Base-by-base conservation (phyloP, 495 filamentous ascomycete genomes). In the Trichoderma asperelloides region DNA sequence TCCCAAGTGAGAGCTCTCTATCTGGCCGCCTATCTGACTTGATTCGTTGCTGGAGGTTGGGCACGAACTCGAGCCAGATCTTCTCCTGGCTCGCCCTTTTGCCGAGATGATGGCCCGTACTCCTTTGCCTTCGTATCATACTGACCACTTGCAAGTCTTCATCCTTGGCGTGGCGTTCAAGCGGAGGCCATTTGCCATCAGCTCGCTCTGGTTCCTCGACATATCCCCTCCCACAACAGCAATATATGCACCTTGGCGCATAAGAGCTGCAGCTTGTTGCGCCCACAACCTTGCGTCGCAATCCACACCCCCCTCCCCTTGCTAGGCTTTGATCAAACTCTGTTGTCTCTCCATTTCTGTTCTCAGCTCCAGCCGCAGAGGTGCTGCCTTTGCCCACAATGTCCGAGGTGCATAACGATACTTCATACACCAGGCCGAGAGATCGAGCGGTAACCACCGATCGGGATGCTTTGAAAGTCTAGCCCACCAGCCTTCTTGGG, bases 261-360 rank as follows among this genome's bases (percentile, higher is more conserved):
- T 60, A 28, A 60, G 55, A 60, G 55, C 55, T 60, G 55, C 55
- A 60, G 55, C 55, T 60, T 15, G 11, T 30, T 60, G 55, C 27
- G 55, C 27, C 25, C 28, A 25, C 55, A 60, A 60, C 55, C 55
- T 30, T 60, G 55, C 55, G 30, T 60, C n/a, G 55, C 55, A 23
- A 60, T 13, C 55, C 25, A 30, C 55, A 27, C 23, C 8, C 55
- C 55, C 55, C 28, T 25, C 55, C 49, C 55, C 55, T 25, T 28
- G 55, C 55, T 30, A 11, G 6, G 43, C 23, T 25, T 18, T 60
- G 55, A 18, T 18, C 55, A 60, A 60, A 27, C 55, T 60, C 27
- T 60, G 27, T 30, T 21, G 55, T 30, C 25, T 30, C 25, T 60
- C 55, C 23, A 16, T 30, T 33, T 21, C n/a, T 30, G 23, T 25